Conservation (phyloP, 2,329 filamentous ascomycete species). For the Penicillium brevicompactum region DNA sequence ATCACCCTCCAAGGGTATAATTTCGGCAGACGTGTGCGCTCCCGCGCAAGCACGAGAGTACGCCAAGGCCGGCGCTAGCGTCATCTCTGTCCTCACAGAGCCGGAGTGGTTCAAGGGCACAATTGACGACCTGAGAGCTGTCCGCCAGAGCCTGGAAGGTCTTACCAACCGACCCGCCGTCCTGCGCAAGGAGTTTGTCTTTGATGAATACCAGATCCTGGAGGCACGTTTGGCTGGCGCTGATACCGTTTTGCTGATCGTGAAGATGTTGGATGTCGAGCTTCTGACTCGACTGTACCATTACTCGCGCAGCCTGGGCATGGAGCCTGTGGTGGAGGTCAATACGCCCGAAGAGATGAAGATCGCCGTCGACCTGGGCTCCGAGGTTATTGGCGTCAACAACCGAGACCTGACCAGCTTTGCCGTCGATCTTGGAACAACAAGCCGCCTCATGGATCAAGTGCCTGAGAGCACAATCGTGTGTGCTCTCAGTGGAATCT, state of each 20-base stretch:
- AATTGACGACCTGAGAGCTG: constrained; percentile 86
- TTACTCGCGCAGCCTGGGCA: constrained; percentile 86
- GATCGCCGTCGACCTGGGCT: constrained; percentile 79
- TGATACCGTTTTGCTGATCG: constrained; percentile 91
- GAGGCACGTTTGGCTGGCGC: constrained; percentile 91
- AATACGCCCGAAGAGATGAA: constrained; percentile 94
- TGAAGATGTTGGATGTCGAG: constrained; percentile 89
- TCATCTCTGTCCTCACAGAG: constrained; percentile 97
- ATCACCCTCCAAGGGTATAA: constrained; percentile 94
- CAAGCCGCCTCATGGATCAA: constrained; percentile 81
- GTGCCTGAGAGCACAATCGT: constrained; percentile 85
- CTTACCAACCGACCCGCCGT: constrained; percentile 93
- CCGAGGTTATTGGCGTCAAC: constrained; percentile 94
- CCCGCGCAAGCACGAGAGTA: constrained; percentile 89
- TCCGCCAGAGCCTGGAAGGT: constrained; percentile 83
- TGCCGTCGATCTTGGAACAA: constrained; percentile 92
- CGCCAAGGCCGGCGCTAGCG: constrained; percentile 89
- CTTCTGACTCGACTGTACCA: constrained; percentile 77
- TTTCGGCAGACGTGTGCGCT: constrained; percentile 83
- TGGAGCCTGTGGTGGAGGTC: constrained; percentile 97
- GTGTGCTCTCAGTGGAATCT: constrained; percentile 92
- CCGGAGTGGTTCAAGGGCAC: constrained; percentile 99
- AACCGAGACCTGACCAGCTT: constrained; percentile 96
- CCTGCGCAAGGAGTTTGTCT: constrained; percentile 94
- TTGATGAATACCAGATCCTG: constrained; percentile 96